phyloP scores from a whole-genome alignment of 2,329 filamentous ascomycete species.

The Fusarium transvaalense region DNA sequence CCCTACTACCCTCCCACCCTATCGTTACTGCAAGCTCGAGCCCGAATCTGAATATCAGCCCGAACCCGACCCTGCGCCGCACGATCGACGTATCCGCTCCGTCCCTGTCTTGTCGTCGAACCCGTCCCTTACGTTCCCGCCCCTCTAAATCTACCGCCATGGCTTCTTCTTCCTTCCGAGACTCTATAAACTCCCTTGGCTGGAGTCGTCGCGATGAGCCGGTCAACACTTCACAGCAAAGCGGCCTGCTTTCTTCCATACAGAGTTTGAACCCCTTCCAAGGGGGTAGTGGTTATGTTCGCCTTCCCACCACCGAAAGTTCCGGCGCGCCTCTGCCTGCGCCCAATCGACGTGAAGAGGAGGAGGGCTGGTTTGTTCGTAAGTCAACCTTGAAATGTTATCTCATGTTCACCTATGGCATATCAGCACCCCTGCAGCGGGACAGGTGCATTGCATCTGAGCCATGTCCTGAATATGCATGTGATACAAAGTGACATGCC shows the following conservation, averaged over 20 bases:
- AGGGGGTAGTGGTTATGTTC: conserved; percentile 85
- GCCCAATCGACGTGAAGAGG: conserved; percentile 86
- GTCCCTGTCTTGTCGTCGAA: conserved; percentile 39
- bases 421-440: conserved; percentile 58
- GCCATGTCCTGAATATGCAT: conserved; percentile 55
- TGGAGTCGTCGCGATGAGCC: conserved; percentile 91
- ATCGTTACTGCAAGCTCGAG: conserved; percentile 40
- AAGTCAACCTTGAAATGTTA: conserved; percentile 64
- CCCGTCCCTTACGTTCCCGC: conserved; percentile 36
- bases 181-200: conserved; percentile 93
- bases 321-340: conserved; percentile 89
- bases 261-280: conserved; percentile 87
- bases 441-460: conserved; percentile 60
- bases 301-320: conserved; percentile 86
- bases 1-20: conserved; percentile 46
- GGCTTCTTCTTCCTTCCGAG: conserved; percentile 90
- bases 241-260: conserved; percentile 82
- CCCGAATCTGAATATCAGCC: conserved; percentile 32
- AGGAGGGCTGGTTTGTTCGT: conserved; percentile 96
- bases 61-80: conserved; percentile 41
- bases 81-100: conserved; percentile 48
- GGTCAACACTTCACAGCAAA: conserved; percentile 76
- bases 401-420: conserved; percentile 34
- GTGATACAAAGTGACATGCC: conserved; percentile 58
- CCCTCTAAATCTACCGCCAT: conserved; percentile 61